Base-by-base conservation (phyloP, 2,329 filamentous ascomycete species). In the Xylogone sp. region DNA sequence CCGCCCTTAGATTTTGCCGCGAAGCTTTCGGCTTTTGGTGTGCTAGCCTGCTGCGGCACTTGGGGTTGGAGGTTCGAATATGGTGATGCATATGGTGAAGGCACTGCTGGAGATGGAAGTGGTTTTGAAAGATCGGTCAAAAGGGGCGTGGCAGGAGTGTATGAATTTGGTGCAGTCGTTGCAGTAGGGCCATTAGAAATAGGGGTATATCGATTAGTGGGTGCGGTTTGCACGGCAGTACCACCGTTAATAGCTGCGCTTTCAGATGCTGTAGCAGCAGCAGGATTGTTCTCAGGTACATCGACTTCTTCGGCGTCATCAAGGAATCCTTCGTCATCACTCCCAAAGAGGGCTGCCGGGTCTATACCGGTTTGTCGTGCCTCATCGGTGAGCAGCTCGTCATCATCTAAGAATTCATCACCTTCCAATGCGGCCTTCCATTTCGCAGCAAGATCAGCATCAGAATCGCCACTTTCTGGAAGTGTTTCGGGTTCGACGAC, bases 1-100 rank as follows among this genome's bases (percentile, higher is more conserved):
- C 93, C 92, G 51, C 89, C 89, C 70, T 96, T 97, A 2, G 90
- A 75, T 68, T 95, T 95, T 68, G 93, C 87, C 5, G 82, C 90
- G 69, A 96, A 99, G 69, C 93, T 97, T 66, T 95, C 84, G 1
- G 82, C 76, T 69, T 83, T 84, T 24, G 70, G 69, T 60, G 79
- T 60, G 55, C 78, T 72, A n/a, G 76, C 75, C 43, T 60, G 39
- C 42, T 10, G 31, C 19, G 46, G 46, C 27, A 42, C 48, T 46
- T 53, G 51, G 45, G 71, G 64, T 18, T 72, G 66, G 47, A 65
- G 56, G 13, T 44, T 29, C n/a, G 34, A 44, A 22, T 43, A 48
- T 27, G 59, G 53, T 9, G 61, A 52, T 9, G 54, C 50, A 49
- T 62, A 63, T 10, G 58, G 53, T 4, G 59, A 58, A 16, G 52